Evolutionary conservation across 2,329 filamentous ascomycete genomes (phyloP).

Genomic region (Pseudogymnoascus sp.): DNA sequence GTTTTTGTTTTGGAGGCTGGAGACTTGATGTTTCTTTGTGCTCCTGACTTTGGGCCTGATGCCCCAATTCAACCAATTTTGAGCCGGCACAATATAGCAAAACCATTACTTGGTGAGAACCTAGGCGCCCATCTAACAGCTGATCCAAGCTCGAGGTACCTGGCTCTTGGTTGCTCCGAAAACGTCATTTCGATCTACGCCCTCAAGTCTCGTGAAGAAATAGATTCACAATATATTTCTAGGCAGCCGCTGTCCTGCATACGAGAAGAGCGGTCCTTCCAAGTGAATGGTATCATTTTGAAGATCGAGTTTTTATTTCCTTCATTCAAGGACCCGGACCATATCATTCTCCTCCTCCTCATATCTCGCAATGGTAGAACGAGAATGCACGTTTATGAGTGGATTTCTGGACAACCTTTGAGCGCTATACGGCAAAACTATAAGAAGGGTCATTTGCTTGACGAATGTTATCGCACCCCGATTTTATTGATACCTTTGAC

Average conservation of each 20-base stretch:
- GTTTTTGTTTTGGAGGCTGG: slow-evolving; percentile 67
- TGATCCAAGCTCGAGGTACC: slow-evolving; percentile 63
- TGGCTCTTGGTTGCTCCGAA: slow-evolving; percentile 64
- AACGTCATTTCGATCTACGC: slow-evolving; percentile 64
- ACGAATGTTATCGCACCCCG: slow-evolving; percentile 49
- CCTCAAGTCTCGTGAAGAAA: slow-evolving; percentile 47
- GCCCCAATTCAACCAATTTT: slow-evolving; percentile 31
- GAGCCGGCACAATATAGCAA: slow-evolving; percentile 46
- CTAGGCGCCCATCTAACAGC: slow-evolving; percentile 62
- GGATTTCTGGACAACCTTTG: slow-evolving; percentile 46
- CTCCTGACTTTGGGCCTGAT: slow-evolving; percentile 41
- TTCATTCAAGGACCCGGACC: slow-evolving; percentile 52
- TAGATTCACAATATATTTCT: slow-evolving; percentile 41
- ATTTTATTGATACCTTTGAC: slow-evolving; percentile 64
- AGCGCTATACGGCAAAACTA: slow-evolving; percentile 37
- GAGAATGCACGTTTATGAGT: slow-evolving; percentile 51
- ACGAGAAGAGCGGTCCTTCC: slow-evolving; percentile 27
- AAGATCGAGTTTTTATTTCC: slow-evolving; percentile 83
- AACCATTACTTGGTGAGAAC: slow-evolving; percentile 42
- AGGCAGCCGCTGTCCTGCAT: slow-evolving; percentile 50
- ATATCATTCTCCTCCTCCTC: slow-evolving; percentile 69
- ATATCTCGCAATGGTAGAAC: slow-evolving; percentile 41
- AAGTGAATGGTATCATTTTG: slow-evolving; percentile 64
- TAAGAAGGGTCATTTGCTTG: slow-evolving; percentile 42
- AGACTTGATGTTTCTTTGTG: slow-evolving; percentile 69